Evolutionary conservation across 2,329 filamentous ascomycete genomes (phyloP), one percentile per base, ranked within the genome.

Genomic region (Xylaria sp.): DNA sequence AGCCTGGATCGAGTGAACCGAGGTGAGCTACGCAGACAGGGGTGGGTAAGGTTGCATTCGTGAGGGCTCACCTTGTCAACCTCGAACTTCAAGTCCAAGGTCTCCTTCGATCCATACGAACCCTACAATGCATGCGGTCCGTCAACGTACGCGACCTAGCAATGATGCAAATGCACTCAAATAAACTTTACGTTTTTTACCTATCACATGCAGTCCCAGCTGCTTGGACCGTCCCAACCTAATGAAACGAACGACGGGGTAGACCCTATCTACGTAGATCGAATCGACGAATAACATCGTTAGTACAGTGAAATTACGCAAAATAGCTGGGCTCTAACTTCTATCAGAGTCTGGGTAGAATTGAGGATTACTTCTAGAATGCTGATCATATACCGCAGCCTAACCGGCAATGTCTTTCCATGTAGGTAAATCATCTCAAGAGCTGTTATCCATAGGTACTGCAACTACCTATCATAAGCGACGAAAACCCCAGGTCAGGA

Each of bases 191-290:
- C 42, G 24, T 50, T 21, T 21, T 32, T 34, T 55, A 45, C 24
- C 24, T 45, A 30, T 39, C n/a, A 14, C 14, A n/a, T 57, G 34
- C 54, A 55, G 50, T 67, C 50, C 65, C 65, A 67, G 65, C 60
- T 56, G 50, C 50, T 55, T 64, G 65, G 65, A 45, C 32, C 60
- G 27, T 34, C 30, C 39, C 30, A 24, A 57, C 30, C 39, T 21
- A 24, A 57, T 12, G 30, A 30, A 42, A 24, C 27, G 11, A 27
- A 39, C 9, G 19, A 11, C 17, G 11, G 24, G 45, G 59, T 63
- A 51, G 64, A 27, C 7, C 58, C 14, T 5, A 51, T 64, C 45
- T 36, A 36, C 42, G 17, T 24, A 45, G 39, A 17, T 45, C 39
- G 39, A 45, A 12, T 17, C 12, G 39, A 17, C 39, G n/a, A 19